A percentile compares a stretch with the other conserved stretches of the same genome.
These are phyloP conservation scores for Sherardia arvensis DNA, from an alignment of 257 asterid genomes.

Conservation along the genomic window DNA sequence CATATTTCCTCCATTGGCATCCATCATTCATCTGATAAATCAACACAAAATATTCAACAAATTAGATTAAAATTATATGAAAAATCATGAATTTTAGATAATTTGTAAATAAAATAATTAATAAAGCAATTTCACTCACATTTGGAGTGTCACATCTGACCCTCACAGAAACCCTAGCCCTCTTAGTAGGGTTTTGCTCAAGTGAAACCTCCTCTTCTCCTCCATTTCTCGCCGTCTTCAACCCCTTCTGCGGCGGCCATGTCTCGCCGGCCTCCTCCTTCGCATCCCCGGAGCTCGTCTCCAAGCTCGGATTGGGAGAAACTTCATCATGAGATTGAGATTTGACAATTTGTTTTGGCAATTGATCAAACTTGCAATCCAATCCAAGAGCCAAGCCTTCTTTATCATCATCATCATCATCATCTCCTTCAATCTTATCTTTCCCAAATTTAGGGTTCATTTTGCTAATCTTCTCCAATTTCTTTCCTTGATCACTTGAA, in stretches of 20 bases:
- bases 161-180: conserved; percentile 95
- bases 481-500: conserved; percentile 23
- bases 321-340: conserved; percentile 7
- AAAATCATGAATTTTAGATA: too few relatives aligned
- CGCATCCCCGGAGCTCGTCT: conserved; percentile 45
- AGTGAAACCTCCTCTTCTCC: conserved; percentile 41
- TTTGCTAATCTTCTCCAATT: conserved; percentile 13
- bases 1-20: conserved; percentile 98
- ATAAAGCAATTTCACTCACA: conserved; percentile 21
- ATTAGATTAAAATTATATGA: not conserved
- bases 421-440: conserved; percentile 14
- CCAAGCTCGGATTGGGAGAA: conserved; percentile 39
- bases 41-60: not conserved
- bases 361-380: conserved; percentile 40
- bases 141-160: conserved; percentile 90
- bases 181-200: conserved; percentile 61
- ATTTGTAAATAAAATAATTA: not conserved
- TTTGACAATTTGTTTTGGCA: conserved; percentile 3
- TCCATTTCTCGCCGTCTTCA: conserved; percentile 40
- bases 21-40: conserved; percentile 75
- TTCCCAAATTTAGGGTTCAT: conserved; percentile 14
- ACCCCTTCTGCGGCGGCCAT: conserved; percentile 28
- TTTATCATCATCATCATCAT: conserved; percentile 18
- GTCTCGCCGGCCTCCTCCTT: conserved; percentile 44
- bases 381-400: conserved; percentile 51